Conservation (phyloP, 345 rosid genomes). For the Mallotus nudiflorus region DNA sequence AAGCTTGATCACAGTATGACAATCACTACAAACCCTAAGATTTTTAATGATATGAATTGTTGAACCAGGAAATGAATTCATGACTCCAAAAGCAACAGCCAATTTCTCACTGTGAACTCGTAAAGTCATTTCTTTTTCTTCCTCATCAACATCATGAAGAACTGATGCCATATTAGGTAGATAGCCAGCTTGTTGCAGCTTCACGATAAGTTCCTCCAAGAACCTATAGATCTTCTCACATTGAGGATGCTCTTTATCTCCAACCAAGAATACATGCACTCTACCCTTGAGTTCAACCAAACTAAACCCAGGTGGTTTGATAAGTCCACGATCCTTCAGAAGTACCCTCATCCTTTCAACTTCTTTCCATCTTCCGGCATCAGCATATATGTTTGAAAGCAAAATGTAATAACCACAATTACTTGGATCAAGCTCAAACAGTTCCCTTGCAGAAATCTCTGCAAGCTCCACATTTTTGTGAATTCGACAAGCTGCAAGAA, state of each 20-base stretch:
- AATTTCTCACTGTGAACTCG: conserved; percentile 85
- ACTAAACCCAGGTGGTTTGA: conserved; percentile 82
- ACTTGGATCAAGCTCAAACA: conserved; percentile 66
- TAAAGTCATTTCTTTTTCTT: conserved; percentile 74
- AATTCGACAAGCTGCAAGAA: conserved; percentile 83
- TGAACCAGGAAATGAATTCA: conserved; percentile 69
- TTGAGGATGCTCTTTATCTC: conserved; percentile 80
- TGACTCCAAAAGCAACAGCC: conserved; percentile 79
- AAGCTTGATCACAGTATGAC: conserved; percentile 72
- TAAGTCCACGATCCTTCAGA: conserved; percentile 58
- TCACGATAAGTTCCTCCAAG: conserved; percentile 49
- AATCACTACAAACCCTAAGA: conserved; percentile 79
- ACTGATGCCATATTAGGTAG: conserved; percentile 64
- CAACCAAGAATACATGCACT: conserved; percentile 75
- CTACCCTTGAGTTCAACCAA: conserved; percentile 71
- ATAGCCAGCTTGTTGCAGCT: conserved; percentile 70
- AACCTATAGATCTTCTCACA: conserved; percentile 52
- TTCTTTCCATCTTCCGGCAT: conserved; percentile 86
- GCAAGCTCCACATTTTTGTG: conserved; percentile 88
- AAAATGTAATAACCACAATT: conserved; percentile 78
- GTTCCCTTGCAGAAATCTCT: conserved; percentile 55
- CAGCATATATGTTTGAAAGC: conserved; percentile 82
- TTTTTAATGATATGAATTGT: conserved; percentile 74
- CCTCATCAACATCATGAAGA: conserved; percentile 68
- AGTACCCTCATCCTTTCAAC: conserved; percentile 64